Evolutionary conservation across 192 early-diverging fungal genomes (phyloP), one percentile per base, ranked within the genome.

Genomic region (Podila verticillata): DNA sequence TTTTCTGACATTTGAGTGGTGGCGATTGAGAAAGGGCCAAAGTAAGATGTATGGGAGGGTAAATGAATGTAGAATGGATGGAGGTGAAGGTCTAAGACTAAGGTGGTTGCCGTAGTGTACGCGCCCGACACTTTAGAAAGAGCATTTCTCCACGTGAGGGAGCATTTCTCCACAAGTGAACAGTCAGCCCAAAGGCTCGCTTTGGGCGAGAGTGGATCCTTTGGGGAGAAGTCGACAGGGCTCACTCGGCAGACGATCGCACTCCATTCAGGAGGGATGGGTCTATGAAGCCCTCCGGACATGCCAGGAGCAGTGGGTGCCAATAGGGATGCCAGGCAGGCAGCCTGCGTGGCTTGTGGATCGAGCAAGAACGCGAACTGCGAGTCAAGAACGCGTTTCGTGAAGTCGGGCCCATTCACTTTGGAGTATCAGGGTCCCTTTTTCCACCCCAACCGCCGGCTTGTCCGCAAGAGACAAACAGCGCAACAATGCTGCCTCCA

Each of bases 1-100:
- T 72, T 80, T 63, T 72, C 77, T 34, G 77, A 72, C 77, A 80
- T 79, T 57, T 19, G 32, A 28, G 57, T 31, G 28, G 22, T 34
- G 35, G 54, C n/a, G 64, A 49, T 24, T 12, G 63, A 36, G 35
- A 57, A 28, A 28, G 17, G 59, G 29, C 3, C 26, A 10, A 12
- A 58, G 28, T 58, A 58, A 28, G 57, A 29, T 17, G 26, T 10
- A 24, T 31, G 9, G 31, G 4, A 29, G 57, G 31, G 39, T 47
- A 19, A 22, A 47, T 24, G 49, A 63, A 30, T 29, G 60, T 13
- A 48, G 72, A 3, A 44, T 48, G 57, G 19, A 32, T 17, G 48
- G 26, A 31, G 26, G n/a, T 39, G 51, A 24, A 19, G 29, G 26
- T 15, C 35, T 19, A 17, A 22, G 34, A 39, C 24, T 35, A n/a